phyloP scores from a whole-genome alignment of 257 asterid genomes.

The Solanum habrochaites region DNA sequence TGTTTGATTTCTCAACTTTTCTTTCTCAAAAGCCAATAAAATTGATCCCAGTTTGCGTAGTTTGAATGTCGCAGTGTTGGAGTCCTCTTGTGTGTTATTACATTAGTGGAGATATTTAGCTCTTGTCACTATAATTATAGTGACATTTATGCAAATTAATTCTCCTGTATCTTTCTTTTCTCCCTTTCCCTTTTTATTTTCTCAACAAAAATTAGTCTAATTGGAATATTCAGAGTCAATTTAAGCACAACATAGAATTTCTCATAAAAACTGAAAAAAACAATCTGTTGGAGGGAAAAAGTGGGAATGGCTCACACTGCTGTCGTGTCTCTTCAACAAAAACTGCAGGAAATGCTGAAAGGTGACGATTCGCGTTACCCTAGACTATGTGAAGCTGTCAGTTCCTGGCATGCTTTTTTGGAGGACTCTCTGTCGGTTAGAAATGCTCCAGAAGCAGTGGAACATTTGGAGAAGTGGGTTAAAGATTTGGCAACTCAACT shows the following conservation, averaged over 20 bases:
- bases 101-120: neutral
- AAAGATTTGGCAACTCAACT: neutral
- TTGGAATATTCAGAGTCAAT: neutral
- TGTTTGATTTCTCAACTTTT: neutral
- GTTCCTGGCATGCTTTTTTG: neutral
- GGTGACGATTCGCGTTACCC: neutral
- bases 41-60: neutral
- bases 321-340: neutral
- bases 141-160: neutral
- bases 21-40: neutral
- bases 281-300: neutral
- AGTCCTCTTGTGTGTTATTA: neutral
- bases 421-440: neutral
- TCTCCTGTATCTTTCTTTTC: neutral
- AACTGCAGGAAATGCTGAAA: neutral
- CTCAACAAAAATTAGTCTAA: fast-evolving
- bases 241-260: neutral
- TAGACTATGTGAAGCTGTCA: neutral
- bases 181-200: neutral
- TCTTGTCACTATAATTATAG: neutral
- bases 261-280: neutral
- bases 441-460: neutral
- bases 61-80: neutral
- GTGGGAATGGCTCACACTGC: neutral
- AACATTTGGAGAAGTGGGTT: neutral